Conservation (phyloP, 2,329 filamentous ascomycete genomes). For the Didymella exigua region DNA sequence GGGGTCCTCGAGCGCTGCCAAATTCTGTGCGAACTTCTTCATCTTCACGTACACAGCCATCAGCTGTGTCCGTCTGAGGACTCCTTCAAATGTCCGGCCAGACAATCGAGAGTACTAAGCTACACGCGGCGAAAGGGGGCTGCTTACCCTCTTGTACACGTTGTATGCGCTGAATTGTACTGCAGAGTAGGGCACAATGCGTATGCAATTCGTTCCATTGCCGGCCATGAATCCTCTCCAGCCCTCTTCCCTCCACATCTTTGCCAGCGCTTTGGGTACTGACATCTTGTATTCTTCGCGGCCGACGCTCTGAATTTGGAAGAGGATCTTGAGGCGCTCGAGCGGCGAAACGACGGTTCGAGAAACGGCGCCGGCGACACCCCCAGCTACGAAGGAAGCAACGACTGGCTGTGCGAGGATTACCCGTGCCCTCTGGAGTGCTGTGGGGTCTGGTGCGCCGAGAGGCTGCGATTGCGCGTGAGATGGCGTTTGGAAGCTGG, state of each 20-base stretch:
- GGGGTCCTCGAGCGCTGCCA: not conserved
- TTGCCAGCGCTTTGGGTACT: slow-evolving; percentile 82
- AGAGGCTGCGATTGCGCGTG: slow-evolving; percentile 24
- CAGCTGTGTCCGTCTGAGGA: not conserved
- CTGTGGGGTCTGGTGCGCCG: slow-evolving; percentile 24
- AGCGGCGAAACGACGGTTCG: slow-evolving; percentile 95
- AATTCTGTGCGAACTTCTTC: not conserved
- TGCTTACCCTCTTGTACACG: slow-evolving; percentile 85
- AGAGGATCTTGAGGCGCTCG: slow-evolving; percentile 95
- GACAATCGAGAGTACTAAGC: not conserved
- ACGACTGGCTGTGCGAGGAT: slow-evolving; percentile 78
- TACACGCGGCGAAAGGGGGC: slow-evolving; percentile 1
- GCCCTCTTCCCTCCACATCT: slow-evolving; percentile 97
- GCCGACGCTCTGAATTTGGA: slow-evolving; percentile 90
- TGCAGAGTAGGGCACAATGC: slow-evolving; percentile 96
- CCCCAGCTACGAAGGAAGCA: slow-evolving; percentile 92
- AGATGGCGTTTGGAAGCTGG: slow-evolving; percentile 13
- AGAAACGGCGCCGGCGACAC: slow-evolving; percentile 94
- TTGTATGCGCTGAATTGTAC: slow-evolving; percentile 99
- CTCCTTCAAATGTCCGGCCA: not conserved
- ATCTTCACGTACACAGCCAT: not conserved
- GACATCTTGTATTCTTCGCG: slow-evolving; percentile 93
- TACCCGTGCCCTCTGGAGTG: slow-evolving; percentile 35
- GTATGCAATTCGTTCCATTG: slow-evolving; percentile 97
- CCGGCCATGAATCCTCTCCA: slow-evolving; percentile 98